Conservation (phyloP, 495 filamentous ascomycete genomes). For the Podospora comata region DNA sequence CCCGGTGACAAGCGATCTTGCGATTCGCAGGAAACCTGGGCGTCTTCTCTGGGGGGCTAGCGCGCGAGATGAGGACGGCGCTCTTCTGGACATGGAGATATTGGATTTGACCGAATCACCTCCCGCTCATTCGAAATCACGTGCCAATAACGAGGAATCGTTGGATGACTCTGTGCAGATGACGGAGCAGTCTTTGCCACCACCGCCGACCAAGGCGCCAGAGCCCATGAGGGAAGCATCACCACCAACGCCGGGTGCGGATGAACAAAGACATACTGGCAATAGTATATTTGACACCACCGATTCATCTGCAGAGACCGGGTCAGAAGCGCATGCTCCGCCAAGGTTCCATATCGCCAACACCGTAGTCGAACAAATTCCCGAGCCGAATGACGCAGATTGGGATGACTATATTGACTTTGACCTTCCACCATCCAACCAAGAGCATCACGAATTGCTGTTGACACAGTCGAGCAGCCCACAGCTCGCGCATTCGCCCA, state of each 20-base stretch:
- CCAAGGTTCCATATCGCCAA: neutral
- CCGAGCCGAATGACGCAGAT: neutral
- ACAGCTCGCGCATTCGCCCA: neutral
- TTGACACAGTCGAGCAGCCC: conserved; percentile 22
- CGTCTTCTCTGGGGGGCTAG: conserved; percentile 63
- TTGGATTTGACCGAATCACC: conserved; percentile 55
- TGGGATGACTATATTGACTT: conserved; percentile 14
- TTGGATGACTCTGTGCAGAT: neutral
- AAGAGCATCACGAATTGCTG: conserved; percentile 30
- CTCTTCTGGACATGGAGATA: conserved; percentile 56
- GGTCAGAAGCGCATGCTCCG: neutral
- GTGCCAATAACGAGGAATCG: neutral
- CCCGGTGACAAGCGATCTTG: conserved; percentile 30
- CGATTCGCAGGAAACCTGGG: conserved; percentile 16
- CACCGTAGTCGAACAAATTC: neutral
- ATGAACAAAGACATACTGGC: neutral
- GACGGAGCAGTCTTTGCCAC: neutral
- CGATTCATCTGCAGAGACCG: neutral
- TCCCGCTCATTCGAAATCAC: neutral
- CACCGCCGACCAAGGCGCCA: neutral
- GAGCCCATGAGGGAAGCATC: neutral
- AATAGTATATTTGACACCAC: neutral
- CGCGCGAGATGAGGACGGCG: conserved; percentile 60
- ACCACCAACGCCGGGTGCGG: neutral
- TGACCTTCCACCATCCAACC: conserved; percentile 33